phyloP scores from a whole-genome alignment of 352 stramenopile genomes.

The Phytophthora meadii region DNA sequence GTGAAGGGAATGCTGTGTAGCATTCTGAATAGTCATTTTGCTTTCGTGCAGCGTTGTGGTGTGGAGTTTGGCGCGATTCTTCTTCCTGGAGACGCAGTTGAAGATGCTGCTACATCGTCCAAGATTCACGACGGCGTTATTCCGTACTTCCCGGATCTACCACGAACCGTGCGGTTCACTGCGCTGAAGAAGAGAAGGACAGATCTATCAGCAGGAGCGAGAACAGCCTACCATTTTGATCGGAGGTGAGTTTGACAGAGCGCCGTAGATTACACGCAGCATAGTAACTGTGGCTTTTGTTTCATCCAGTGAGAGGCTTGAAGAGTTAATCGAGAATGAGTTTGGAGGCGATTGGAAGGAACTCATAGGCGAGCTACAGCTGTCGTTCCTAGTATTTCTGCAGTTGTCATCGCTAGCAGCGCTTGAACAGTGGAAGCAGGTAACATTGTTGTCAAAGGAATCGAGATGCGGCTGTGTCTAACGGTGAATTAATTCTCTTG shows the following conservation, averaged over 20 bases:
- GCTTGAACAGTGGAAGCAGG: conserved; percentile 94
- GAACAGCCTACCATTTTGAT: conserved; percentile 85
- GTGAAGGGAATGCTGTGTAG: background rate
- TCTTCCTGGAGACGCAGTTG: conserved; percentile 66
- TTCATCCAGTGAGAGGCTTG: conserved; percentile 47
- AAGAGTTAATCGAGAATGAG: conserved; percentile 48
- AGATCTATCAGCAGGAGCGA: conserved; percentile 50
- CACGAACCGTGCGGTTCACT: conserved; percentile 80
- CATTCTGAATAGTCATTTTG: background rate
- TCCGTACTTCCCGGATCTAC: conserved; percentile 78
- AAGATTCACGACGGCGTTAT: conserved; percentile 38
- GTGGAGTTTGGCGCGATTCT: conserved; percentile 71
- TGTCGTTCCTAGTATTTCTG: conserved; percentile 94
- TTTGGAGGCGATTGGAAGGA: conserved; percentile 69
- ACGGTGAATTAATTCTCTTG: background rate
- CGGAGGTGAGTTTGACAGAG: conserved; percentile 49
- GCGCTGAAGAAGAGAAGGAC: conserved; percentile 44
- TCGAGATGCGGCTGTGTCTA: background rate
- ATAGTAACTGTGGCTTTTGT: background rate
- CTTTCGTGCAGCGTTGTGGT: conserved; percentile 56
- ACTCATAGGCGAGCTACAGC: conserved; percentile 93
- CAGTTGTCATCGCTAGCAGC: conserved; percentile 93
- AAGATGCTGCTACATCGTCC: conserved; percentile 41
- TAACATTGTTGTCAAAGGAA: conserved; percentile 13
- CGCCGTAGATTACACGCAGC: background rate